These are phyloP conservation scores for Cicer chorassanicum DNA, from an alignment of 306 rosid genomes.

Conservation along the genomic window DNA sequence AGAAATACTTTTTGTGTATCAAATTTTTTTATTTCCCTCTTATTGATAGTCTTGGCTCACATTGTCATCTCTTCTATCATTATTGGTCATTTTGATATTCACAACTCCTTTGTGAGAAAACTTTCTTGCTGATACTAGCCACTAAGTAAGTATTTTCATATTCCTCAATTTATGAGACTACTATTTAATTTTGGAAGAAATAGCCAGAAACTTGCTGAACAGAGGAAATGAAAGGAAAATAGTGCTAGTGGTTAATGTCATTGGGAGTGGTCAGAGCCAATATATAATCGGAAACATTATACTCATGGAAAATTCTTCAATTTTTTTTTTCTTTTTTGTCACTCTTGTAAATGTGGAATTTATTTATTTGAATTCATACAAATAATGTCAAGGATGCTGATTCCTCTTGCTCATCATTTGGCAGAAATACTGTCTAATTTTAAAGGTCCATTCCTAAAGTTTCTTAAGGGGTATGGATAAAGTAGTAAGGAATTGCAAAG, in stretches of 20 bases:
- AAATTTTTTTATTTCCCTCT: background rate
- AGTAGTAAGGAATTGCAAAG: background rate
- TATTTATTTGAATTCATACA: background rate
- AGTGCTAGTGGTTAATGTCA: background rate
- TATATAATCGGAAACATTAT: too few species aligned
- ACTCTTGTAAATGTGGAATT: background rate
- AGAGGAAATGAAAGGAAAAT: background rate
- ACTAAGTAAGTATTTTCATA: background rate
- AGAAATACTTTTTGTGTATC: too few species aligned
- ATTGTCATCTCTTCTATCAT: background rate
- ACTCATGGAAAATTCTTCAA: background rate
- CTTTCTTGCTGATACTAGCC: too few species aligned
- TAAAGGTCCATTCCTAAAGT: slow-evolving; percentile 11
- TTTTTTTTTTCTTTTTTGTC: background rate
- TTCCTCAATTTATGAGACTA: background rate
- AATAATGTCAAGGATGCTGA: slow-evolving; percentile 4
- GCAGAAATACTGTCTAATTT: background rate
- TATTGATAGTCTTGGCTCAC: background rate
- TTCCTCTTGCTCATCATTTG: background rate
- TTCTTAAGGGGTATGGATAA: background rate
- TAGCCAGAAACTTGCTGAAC: background rate
- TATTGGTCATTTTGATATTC: background rate
- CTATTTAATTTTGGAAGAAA: background rate
- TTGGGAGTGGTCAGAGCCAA: too few species aligned
- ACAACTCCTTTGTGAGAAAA: background rate